Base-by-base conservation (phyloP, 2,329 filamentous ascomycete species). In the Nigrospora oryzae region DNA sequence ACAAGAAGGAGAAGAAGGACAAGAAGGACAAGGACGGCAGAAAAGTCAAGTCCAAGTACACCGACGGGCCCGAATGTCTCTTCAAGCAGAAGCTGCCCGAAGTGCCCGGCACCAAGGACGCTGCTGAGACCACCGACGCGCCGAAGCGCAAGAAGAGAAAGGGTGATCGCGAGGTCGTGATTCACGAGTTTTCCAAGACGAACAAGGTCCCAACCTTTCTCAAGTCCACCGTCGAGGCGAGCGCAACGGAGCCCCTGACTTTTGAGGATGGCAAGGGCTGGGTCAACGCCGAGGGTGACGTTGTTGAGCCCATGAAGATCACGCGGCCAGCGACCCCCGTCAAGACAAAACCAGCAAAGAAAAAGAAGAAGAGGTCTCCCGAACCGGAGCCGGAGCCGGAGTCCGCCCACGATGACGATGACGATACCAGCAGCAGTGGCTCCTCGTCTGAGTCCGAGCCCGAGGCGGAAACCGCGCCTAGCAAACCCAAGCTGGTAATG, bases 111-210 rank as follows among this genome's bases (percentile, higher is more conserved):
- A 61, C 63, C 35, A 17, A 14, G 65, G 66, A 68, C 37, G 70
- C 72, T 49, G 64, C 55, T 43, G 50, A 65, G 12, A 54, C 60
- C 2, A 65, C 69, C 30, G 66, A 66, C 3, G 64, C 70, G 8
- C 70, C 71, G 50, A 73, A 73, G 53, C 81, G 77, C 53, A 81
- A 80, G 54, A 78, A 77, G 52, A 77, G 74, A 48, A 77, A 79
- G 54, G 73, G 74, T 38, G 73, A 70, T 42, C 43, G 70, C 13
- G 79, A 86, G 47, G 73, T 83, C 2, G 70, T 88, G 4, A 75
- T 97, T 3, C 90, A 97, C 63, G 93, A 98, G 60, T 97, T 96
- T 59, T 79, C 85, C 54, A 89, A 89, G 61, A 89, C 85, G 8
- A 81, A 79, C 34, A 91, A 89, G 56, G 84, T 89, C 51, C 87